Percentiles rank a stretch among this genome's conserved stretches.
Conservation (phyloP, 345 rosid species). For the Cochlearia excelsa region DNA sequence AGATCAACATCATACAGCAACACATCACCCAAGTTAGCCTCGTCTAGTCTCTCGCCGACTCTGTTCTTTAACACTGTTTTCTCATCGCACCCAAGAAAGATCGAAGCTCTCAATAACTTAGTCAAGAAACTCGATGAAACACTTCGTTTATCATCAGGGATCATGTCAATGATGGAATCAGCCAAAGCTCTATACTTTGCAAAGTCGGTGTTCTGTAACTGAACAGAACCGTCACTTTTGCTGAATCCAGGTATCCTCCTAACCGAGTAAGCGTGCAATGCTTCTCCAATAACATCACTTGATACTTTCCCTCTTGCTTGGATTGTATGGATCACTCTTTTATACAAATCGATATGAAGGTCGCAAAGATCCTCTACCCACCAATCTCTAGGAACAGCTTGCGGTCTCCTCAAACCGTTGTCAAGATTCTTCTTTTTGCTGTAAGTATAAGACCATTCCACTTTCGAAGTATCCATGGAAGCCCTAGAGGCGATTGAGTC, state of each 20-base stretch:
- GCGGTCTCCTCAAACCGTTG: constrained; percentile 51
- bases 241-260: constrained; percentile 66
- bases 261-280: constrained; percentile 52
- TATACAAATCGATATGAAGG: constrained; percentile 62
- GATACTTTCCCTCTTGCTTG: constrained; percentile 48
- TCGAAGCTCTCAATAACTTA: constrained; percentile 52
- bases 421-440: constrained; percentile 60
- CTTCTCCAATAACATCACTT: constrained; percentile 58
- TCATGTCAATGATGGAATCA: constrained; percentile 54
- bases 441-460: constrained; percentile 79
- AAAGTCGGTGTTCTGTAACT: constrained; percentile 46
- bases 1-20: constrained; percentile 52
- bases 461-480: constrained; percentile 54
- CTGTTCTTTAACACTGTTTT: constrained; percentile 48
- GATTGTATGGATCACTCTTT: constrained; percentile 47
- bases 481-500: constrained; percentile 66
- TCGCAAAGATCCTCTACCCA: constrained; percentile 87
- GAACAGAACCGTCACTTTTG: constrained; percentile 49
- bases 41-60: constrained; percentile 52
- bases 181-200: constrained; percentile 49
- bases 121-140: constrained; percentile 61
- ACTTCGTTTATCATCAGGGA: constrained; percentile 49
- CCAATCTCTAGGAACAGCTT: constrained; percentile 69
- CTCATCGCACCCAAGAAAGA: constrained; percentile 51
- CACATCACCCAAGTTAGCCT: constrained; percentile 53